Evolutionary conservation across 2,329 filamentous ascomycete genomes (phyloP).

Genomic region (Leptographium galeiforme): DNA sequence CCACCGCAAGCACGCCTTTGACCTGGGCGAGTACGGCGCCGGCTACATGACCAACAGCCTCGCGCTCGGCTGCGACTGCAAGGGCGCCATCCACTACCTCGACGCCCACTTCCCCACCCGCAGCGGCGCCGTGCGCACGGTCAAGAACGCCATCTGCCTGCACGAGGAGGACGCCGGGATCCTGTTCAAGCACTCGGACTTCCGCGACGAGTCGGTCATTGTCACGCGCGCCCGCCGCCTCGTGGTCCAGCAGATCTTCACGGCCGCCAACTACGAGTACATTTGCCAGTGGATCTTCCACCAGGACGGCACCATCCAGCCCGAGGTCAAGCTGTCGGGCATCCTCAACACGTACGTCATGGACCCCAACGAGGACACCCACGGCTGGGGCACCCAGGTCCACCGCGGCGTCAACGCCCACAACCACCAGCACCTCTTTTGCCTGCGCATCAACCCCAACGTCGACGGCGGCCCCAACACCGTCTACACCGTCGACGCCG

Average conservation of each 20-base stretch:
- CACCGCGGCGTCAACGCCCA: conserved; percentile 87
- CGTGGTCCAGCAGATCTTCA: conserved; percentile 84
- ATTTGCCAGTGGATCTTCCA: conserved; percentile 16
- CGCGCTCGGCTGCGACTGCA: conserved; percentile 70
- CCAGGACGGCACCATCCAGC: conserved; percentile 82
- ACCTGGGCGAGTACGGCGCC: conserved; percentile 60
- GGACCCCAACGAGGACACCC: conserved; percentile 64
- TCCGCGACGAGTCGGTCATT: conserved; percentile 76
- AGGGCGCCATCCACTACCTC: conserved; percentile 83
- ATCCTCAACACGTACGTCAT: conserved; percentile 87
- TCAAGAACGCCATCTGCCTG: conserved; percentile 92
- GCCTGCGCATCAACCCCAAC: conserved; percentile 73
- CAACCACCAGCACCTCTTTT: conserved; percentile 72
- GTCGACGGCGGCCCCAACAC: conserved; percentile 74
- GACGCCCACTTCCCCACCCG: conserved; percentile 75
- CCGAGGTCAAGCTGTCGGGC: conserved; percentile 82
- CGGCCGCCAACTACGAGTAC: conserved; percentile 92
- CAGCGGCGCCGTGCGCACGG: conserved; percentile 59
- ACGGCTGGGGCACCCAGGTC: conserved; percentile 84
- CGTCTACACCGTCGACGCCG: conserved; percentile 69
- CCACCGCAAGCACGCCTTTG: conserved; percentile 70
- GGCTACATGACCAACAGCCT: conserved; percentile 77
- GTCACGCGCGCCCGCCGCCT: conserved; percentile 79
- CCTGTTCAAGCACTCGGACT: conserved; percentile 88
- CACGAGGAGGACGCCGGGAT: conserved; percentile 90